A percentile compares a stretch with the other conserved stretches of the same genome.
phyloP scores from a whole-genome alignment of 495 filamentous ascomycete species.

The Aspergillus cavernicola region DNA sequence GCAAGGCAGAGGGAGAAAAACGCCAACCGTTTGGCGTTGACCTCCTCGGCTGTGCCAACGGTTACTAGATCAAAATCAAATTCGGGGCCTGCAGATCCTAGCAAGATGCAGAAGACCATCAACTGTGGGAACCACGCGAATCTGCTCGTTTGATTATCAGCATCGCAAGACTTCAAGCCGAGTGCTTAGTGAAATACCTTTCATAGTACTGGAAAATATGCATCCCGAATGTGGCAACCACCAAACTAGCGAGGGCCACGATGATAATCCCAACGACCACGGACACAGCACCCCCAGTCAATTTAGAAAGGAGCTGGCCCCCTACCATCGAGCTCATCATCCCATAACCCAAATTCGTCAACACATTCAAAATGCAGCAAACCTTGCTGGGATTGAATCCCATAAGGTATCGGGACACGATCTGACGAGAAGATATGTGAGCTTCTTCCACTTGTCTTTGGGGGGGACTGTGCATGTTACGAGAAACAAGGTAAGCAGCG shows the following conservation, averaged over 20 bases:
- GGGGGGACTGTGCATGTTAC: not conserved
- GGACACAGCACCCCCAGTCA: conserved; percentile 55
- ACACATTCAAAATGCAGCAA: conserved; percentile 62
- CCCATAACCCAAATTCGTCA: conserved; percentile 66
- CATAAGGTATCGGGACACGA: conserved; percentile 70
- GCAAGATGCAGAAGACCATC: conserved; percentile 61
- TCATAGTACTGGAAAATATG: conserved; percentile 70
- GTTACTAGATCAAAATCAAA: conserved; percentile 55
- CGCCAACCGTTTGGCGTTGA: conserved; percentile 57
- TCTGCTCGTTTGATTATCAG: conserved; percentile 30
- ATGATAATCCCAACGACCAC: conserved; percentile 69
- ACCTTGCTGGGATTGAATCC: conserved; percentile 74
- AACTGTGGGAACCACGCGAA: conserved; percentile 68
- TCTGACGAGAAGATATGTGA: conserved; percentile 32
- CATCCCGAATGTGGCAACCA: conserved; percentile 72
- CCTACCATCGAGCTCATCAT: conserved; percentile 58
- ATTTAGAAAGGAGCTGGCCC: conserved; percentile 54
- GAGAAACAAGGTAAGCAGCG: no score
- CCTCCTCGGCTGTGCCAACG: conserved; percentile 30
- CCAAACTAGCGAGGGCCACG: conserved; percentile 56
- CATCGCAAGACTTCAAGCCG: not conserved
- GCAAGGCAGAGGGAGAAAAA: conserved; percentile 63
- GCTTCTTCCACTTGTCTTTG: conserved; percentile 4
- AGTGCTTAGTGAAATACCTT: conserved; percentile 21
- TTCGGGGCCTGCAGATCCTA: conserved; percentile 60